phyloP scores from a whole-genome alignment of 2,329 filamentous ascomycete species.

The Cordyceps militaris region DNA sequence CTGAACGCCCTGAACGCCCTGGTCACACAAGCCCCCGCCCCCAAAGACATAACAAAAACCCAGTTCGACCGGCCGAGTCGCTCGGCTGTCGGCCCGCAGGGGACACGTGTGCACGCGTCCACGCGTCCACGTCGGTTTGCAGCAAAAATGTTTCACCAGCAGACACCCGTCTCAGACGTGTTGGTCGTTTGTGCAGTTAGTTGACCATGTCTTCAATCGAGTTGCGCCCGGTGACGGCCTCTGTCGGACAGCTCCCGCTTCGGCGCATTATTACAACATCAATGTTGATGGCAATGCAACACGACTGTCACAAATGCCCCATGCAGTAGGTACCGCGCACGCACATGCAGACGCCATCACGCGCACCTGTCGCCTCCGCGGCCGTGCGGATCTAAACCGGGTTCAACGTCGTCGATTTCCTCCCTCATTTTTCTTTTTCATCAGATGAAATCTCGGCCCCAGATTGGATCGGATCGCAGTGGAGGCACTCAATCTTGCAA shows the following conservation, averaged over 20 bases:
- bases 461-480: not conserved
- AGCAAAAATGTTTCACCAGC: not conserved
- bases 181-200: too few species aligned
- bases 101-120: not conserved
- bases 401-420: not conserved
- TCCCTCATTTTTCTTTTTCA: not conserved
- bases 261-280: not conserved
- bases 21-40: not conserved
- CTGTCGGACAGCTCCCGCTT: too few species aligned
- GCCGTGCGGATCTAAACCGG: not conserved
- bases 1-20: not conserved
- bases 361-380: not conserved
- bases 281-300: not conserved
- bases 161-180: too few species aligned
- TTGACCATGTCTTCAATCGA: too few species aligned
- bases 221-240: too few species aligned
- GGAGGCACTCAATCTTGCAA: not conserved
- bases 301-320: not conserved
- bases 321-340: not conserved
- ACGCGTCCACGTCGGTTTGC: too few species aligned
- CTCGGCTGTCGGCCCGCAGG: not conserved
- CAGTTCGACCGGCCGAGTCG: not conserved
- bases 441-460: conserved; percentile 16
- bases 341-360: not conserved
- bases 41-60: not conserved